Conservation (phyloP, 495 filamentous ascomycete genomes). For the Terfezia boudieri region DNA sequence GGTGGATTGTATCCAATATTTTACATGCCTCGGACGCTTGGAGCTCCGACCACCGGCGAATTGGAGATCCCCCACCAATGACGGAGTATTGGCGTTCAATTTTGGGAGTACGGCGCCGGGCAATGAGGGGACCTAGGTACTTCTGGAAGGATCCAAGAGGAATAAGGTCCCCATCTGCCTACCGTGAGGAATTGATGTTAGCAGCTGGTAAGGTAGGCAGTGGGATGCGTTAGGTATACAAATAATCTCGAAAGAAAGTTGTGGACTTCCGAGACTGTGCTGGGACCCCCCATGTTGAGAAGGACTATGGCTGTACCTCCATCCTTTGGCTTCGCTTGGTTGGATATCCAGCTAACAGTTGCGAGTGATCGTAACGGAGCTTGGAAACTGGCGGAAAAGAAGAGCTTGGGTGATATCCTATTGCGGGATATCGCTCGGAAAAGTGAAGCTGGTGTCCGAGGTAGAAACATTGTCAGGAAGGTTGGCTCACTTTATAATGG, state of each 20-base stretch:
- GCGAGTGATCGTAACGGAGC: not conserved
- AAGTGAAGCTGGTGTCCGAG: no score
- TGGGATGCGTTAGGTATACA: constrained; percentile 19
- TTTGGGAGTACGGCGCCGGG: constrained; percentile 70
- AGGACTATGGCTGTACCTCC: constrained; percentile 77
- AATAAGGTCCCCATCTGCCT: constrained; percentile 88
- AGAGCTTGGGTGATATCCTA: not conserved
- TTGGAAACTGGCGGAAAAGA: not conserved
- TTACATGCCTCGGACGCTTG: constrained; percentile 92
- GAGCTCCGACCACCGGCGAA: constrained; percentile 91
- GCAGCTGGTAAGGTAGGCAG: not conserved
- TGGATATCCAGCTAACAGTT: not conserved
- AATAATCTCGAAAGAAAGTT: constrained; percentile 88
- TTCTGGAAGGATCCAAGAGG: constrained; percentile 82
- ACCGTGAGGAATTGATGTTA: not conserved
- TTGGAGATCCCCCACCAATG: constrained; percentile 91
- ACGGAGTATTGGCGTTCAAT: constrained; percentile 86
- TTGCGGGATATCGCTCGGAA: no score
- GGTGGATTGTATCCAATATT: constrained; percentile 72
- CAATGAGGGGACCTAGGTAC: constrained; percentile 75
- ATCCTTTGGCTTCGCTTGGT: not conserved
- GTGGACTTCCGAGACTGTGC: constrained; percentile 65
- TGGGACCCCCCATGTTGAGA: constrained; percentile 96
- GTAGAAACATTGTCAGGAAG: no score
- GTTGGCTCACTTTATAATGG: no score